Conservation (phyloP, 75 land plant species). For the Sequoia sempervirens region DNA sequence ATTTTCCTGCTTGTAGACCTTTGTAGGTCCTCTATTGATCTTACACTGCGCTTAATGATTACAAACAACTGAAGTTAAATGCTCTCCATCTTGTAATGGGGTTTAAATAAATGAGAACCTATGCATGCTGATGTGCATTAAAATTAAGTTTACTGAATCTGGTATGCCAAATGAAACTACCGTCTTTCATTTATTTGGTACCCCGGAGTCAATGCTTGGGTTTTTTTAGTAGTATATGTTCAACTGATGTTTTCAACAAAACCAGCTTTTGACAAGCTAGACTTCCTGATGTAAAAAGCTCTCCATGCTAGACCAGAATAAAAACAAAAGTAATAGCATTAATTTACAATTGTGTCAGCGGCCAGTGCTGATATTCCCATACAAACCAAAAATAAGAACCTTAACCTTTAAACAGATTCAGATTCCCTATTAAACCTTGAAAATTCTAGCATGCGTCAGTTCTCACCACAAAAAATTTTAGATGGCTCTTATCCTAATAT, state of each 20-base stretch:
- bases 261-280: not conserved
- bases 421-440: not conserved
- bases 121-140: too few species aligned
- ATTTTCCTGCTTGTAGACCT: too few species aligned
- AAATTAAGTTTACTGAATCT: too few species aligned
- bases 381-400: too few species aligned
- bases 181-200: not conserved
- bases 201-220: not conserved
- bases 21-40: too few species aligned
- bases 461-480: too few species aligned
- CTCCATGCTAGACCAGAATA: not conserved
- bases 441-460: not conserved
- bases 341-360: not conserved
- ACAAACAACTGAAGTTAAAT: too few species aligned
- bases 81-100: too few species aligned
- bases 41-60: too few species aligned
- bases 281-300: not conserved
- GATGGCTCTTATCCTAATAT: too few species aligned
- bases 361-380: too few species aligned
- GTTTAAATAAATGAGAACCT: too few species aligned
- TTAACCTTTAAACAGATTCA: not conserved
- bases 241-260: not conserved
- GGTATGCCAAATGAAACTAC: not conserved
- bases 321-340: not conserved
- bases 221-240: not conserved